Base-by-base conservation (phyloP, 2,329 filamentous ascomycete species). In the Arthrobotrys pseudoclavata region DNA sequence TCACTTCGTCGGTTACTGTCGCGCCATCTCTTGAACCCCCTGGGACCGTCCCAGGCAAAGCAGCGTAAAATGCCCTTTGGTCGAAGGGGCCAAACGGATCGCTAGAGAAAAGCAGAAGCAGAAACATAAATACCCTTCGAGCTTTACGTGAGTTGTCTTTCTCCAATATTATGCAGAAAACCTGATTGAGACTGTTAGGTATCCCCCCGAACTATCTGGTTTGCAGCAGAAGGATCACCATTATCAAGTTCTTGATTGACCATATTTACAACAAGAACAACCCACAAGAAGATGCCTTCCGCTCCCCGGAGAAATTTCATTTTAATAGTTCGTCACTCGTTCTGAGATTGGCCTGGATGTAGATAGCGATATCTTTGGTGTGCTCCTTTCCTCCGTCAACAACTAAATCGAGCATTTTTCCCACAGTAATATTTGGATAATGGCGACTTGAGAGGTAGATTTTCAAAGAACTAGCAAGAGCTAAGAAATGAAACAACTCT, bases 371-470 rank as follows among this genome's bases (percentile, higher is more conserved):
- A 40, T 84, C 83, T 20, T 82, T 74, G 0, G 20, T 48, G 29
- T 84, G 82, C 0, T 79, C 81, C 4, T 77, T 69, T 66, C 82
- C 74, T 0, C 62, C 74, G 29, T 83, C 83, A 0, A 84, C 66
- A 5, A 81, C 45, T 9, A 84, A 42, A 1, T 64, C 68, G 1
- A 81, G 67, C 5, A 69, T 76, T 24, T 76, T 81, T 22, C n/a
- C 13, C 42, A 83, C 82, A 0, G 77, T 81, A 62, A 84, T 81
- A 15, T 81, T 55, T 3, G 83, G 53, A 9, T 60, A 60, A 53
- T 83, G 82, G 6, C 83, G 76, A 68, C 81, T 83, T 9, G 81
- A 82, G n/a, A 45, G n/a, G 4, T 3, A 18, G 2, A 2, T 20
- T 4, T 4, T 4, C 1, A n/a, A 4, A 9, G n/a, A 18, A 12